Base-by-base conservation (phyloP, 1,284 basidiomycete genomes). In the Phellinidium pouzarii region DNA sequence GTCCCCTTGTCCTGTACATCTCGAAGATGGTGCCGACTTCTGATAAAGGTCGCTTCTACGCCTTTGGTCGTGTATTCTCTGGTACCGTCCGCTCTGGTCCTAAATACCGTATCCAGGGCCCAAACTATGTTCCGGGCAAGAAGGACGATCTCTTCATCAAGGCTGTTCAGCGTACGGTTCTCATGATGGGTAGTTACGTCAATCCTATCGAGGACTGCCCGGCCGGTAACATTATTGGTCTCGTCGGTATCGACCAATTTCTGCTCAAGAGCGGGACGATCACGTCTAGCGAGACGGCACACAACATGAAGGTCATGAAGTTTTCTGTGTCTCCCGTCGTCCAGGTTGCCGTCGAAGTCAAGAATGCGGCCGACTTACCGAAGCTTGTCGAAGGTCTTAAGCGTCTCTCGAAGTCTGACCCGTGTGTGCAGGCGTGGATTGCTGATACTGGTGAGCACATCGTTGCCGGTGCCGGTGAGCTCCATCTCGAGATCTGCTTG, bases 1-100 rank as follows among this genome's bases (percentile, higher is more conserved):
- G 85, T 60, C 96, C 96, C 61, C 87, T 99, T 62, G 94, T 99
- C 72, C 83, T 97, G 64, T 99, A 99, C 77, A 81, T 99, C 75
- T 99, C 96, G 65, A 99, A 99, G 86, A 99, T 99, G 96, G 95
- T 99, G 62, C 96, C 96, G 61, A 99, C 96, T 55, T 96, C 95
- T 64, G 96, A 99, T 76, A 99, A 99, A 78, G 96, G 96, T 67
- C 94, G 96, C 61, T 99, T 99, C 90, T 99, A 99, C 75, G 96
- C 96, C 61, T 99, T 99, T 73, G 96, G 96, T 75, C 96, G 96
- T 84, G 88, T 99, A 78, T 99, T 99, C 84, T 93, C 96, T 59
- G 96, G 96, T 71, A 98, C 94, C 61, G 93, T 98, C 66, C 84
- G 83, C 63, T 87, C 96, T 58, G 96, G 96, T 58, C 96, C 95